Evolutionary conservation across 108 stramenopile genomes (phyloP), one percentile per base, ranked within the genome.

Genomic region (Cyclotella kingstonii): DNA sequence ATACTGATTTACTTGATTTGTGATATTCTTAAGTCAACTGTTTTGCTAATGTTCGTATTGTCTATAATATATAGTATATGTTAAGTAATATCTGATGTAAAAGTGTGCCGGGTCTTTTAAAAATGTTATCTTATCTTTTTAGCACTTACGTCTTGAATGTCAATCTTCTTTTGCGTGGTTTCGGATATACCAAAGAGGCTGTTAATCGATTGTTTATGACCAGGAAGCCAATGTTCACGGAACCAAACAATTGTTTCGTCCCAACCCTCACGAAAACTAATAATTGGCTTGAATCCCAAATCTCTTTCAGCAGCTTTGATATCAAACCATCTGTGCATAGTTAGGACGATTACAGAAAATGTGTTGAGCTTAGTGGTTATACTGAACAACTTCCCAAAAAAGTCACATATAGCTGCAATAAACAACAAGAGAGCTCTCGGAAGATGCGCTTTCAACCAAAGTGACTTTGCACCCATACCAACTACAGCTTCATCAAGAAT

Each of bases 291-390:
- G 75, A 95, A 99, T 43, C 76, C 53, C 59, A 99, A 79, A 78
- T 99, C 98, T 15, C 73, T 78, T 72, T 85, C 80, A 26, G 96
- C 93, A 18, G 82, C 81, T 11, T 68, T 66, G 56, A 97, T 96
- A 69, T 87, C 70, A 66, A 99, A 99, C 64, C 87, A 96, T 28
- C 98, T 72, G 77, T 97, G 86, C 65, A 97, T 97, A 6, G 91
- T 89, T 71, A 97, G 64, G 84, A 98, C 95, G 23, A 70, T 77
- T 11, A 97, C 95, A 65, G 86, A 94, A 73, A 98, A 98, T 10
- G 79, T 86, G 50, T 87, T 97, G 55, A 98, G 73, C 61, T 95
- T 95, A 79, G 93, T 80, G 34, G 82, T 79, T 4, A 82, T 80
- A 29, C 87, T 83, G 8, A 87, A 77, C 51, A 85, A 6, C 44